A percentile compares a stretch with the other conserved stretches of the same genome.
Evolutionary conservation across 768 basidiomycete genomes (phyloP).

Genomic region (Amanita molliuscula): DNA sequence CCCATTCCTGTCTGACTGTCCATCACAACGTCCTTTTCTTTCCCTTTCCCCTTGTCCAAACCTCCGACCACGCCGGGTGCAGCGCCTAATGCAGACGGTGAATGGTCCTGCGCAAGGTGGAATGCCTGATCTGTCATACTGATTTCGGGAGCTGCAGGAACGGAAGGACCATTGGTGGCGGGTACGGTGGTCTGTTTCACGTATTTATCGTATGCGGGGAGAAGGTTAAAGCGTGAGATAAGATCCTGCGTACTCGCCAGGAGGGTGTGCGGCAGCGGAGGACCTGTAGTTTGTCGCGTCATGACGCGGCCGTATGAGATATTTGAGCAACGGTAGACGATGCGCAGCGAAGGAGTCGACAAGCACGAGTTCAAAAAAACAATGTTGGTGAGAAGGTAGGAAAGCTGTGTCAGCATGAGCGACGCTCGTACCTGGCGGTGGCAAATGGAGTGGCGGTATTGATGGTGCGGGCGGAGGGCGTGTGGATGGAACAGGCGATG

Average conservation of each 20-base stretch:
- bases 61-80: conserved; percentile 10
- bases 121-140: not conserved
- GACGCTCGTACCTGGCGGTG: conserved; percentile 27
- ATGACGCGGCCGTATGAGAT: not conserved
- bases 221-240: conserved; percentile 58
- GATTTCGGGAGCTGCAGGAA: not conserved
- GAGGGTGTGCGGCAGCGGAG: conserved; percentile 32
- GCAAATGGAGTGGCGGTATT: conserved; percentile 26
- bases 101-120: not conserved
- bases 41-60: conserved; percentile 42
- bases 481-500: conserved; percentile 15
- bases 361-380: conserved; percentile 4
- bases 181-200: conserved; percentile 45
- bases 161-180: conserved; percentile 11
- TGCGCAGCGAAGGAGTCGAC: not conserved
- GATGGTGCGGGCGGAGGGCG: conserved; percentile 17
- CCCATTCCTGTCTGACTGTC: conserved; percentile 19
- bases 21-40: conserved; percentile 23
- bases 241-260: conserved; percentile 75
- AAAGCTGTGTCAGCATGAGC: conserved; percentile 4
- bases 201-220: conserved; percentile 72
- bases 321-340: not conserved
- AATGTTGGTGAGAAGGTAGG: not conserved
- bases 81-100: not conserved
- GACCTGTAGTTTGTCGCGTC: conserved; percentile 16